Evolutionary conservation across 1,284 basidiomycete species (phyloP).

Genomic region (Melampsora occidentalis): DNA sequence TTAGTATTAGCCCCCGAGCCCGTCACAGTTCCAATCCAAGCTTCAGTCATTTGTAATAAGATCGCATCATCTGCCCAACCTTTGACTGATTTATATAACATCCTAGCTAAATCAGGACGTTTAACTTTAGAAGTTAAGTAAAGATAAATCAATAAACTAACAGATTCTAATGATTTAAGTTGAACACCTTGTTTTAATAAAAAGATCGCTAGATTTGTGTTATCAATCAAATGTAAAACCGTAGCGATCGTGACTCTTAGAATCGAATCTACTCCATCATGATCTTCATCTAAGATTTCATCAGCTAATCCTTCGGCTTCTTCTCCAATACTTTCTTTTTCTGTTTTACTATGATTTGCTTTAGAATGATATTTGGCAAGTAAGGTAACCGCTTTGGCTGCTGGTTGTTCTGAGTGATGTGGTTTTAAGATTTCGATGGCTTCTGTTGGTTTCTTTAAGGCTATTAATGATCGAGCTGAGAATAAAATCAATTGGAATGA

Average conservation of each 20-base stretch:
- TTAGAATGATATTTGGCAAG: constrained; percentile 23
- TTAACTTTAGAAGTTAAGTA: constrained; percentile 70
- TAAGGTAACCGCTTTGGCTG: constrained; percentile 24
- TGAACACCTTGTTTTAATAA: constrained; percentile 41
- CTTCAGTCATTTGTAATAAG: constrained; percentile 82
- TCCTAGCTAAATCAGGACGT: constrained; percentile 78
- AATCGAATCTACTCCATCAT: constrained; percentile 32
- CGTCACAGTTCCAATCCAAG: constrained; percentile 75
- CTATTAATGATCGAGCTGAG: constrained; percentile 34
- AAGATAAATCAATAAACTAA: constrained; percentile 75
- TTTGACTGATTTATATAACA: constrained; percentile 75
- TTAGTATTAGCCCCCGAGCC: constrained; percentile 57
- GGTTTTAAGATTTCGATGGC: constrained; percentile 29
- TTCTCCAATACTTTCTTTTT: constrained; percentile 21
- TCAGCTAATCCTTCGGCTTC: constrained; percentile 31
- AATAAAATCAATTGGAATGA: constrained; percentile 36
- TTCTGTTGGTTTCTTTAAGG: constrained; percentile 28
- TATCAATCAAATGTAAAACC: constrained; percentile 16
- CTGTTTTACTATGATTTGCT: background rate
- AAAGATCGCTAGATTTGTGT: constrained; percentile 28
- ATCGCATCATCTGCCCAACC: constrained; percentile 83
- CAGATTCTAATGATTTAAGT: constrained; percentile 57
- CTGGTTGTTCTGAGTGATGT: constrained; percentile 5
- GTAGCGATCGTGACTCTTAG: constrained; percentile 33
- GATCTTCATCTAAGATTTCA: constrained; percentile 37